A percentile compares a stretch with the other conserved stretches of the same genome.
phyloP scores from a whole-genome alignment of 306 rosid genomes.

The Fragaria ananassa region DNA sequence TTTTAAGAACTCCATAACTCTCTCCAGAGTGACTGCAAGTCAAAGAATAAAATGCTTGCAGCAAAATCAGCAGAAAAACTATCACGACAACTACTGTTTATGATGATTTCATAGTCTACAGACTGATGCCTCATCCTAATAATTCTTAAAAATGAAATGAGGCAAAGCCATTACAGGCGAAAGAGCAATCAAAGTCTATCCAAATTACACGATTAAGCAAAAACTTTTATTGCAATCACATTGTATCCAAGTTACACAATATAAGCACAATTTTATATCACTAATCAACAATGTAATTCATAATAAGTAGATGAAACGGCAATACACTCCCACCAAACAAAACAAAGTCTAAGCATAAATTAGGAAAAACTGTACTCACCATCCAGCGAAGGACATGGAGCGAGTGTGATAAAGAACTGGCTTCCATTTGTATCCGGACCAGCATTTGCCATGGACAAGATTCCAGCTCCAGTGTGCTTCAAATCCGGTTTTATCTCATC shows the following conservation, averaged over 20 bases:
- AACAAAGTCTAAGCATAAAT: not conserved
- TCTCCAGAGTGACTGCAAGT: not conserved
- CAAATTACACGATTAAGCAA: not conserved
- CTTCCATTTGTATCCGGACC: conserved; percentile 94
- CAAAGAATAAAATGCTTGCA: not conserved
- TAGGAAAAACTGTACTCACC: conserved; percentile 44
- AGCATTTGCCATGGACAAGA: conserved; percentile 97
- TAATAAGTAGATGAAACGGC: not conserved
- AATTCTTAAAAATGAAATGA: not conserved
- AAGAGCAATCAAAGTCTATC: not conserved
- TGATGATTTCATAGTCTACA: not conserved
- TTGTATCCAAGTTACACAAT: not conserved
- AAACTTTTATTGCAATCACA: not conserved
- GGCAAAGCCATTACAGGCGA: not conserved
- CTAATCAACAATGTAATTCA: not conserved
- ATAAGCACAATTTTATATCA: not conserved
- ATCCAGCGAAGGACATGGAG: conserved; percentile 93
- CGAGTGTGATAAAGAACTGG: conserved; percentile 89
- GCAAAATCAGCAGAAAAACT: not conserved
- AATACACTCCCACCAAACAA: not conserved
- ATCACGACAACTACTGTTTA: not conserved
- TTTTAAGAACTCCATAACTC: not conserved
- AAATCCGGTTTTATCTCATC: conserved; percentile 86
- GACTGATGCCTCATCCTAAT: not conserved
- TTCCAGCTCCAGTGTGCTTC: conserved; percentile 99